Percentiles rank a stretch among this genome's conserved stretches.
Conservation (phyloP, 176 grass and related monocot genomes). For the Carex littledalei region DNA sequence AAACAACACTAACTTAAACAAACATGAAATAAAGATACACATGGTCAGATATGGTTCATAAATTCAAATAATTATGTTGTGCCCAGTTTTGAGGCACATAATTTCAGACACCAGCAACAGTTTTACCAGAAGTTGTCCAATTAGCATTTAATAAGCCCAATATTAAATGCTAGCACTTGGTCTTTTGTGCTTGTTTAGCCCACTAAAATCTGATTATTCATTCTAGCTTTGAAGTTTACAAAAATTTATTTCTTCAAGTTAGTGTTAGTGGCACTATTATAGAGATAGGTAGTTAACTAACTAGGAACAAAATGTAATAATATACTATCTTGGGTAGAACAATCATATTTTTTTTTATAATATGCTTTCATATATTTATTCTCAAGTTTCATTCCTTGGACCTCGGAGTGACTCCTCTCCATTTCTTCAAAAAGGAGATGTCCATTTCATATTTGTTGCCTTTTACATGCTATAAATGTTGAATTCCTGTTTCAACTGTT, state of each 20-base stretch:
- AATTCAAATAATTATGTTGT: neutral
- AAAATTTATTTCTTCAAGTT: conserved; percentile 13
- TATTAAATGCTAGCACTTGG: neutral
- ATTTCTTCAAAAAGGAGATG: neutral
- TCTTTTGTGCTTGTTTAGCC: neutral
- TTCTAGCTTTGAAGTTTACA: neutral
- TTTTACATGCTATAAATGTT: neutral
- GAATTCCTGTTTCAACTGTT: neutral
- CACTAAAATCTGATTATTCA: neutral
- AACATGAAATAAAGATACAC: neutral
- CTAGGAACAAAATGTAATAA: conserved; percentile 18
- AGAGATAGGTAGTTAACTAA: conserved; percentile 24
- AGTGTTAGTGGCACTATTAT: conserved; percentile 14
- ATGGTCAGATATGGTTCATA: neutral
- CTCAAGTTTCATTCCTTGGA: conserved; percentile 2
- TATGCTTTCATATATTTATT: conserved; percentile 3
- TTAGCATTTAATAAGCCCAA: neutral
- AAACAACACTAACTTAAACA: neutral
- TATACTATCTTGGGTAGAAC: conserved; percentile 16
- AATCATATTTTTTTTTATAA: conserved; percentile 13
- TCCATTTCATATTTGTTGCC: neutral
- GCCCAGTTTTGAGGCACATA: neutral
- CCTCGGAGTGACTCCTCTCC: neutral
- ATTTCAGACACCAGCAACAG: neutral
- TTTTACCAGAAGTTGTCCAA: neutral